A percentile compares a stretch with the other conserved stretches of the same genome.
Conservation (phyloP, 2,329 filamentous ascomycete species). For the Pseudocercospora pini-densiflorae region DNA sequence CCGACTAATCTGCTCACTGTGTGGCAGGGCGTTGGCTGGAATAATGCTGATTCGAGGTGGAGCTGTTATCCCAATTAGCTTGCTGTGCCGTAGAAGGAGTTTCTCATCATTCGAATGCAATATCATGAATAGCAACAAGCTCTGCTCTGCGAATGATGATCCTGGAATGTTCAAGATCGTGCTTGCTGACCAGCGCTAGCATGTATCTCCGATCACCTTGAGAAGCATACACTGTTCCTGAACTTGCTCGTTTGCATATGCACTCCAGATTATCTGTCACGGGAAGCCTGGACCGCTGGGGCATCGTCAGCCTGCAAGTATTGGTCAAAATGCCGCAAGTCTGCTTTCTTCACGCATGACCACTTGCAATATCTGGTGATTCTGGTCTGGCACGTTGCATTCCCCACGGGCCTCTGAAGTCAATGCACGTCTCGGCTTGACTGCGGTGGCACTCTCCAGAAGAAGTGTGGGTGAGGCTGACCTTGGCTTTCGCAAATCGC, state of each 20-base stretch:
- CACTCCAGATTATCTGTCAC: constrained; percentile 3
- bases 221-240: too few relatives aligned
- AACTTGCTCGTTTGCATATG: not conserved
- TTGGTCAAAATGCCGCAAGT: too few relatives aligned
- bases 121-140: too few relatives aligned
- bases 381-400: not conserved
- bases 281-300: not conserved
- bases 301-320: too few relatives aligned
- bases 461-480: not conserved
- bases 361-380: not conserved
- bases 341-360: too few relatives aligned
- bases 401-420: not conserved
- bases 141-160: too few relatives aligned
- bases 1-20: constrained; percentile 31
- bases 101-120: not conserved
- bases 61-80: constrained; percentile 25
- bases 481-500: not conserved
- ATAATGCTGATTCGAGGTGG: constrained; percentile 27
- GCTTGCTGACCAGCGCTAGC: not conserved
- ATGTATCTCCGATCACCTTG: too few relatives aligned
- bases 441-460: not conserved
- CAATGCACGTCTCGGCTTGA: constrained; percentile 2
- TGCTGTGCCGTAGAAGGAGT: not conserved
- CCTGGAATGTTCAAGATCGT: too few relatives aligned
- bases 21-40: constrained; percentile 29